Percentiles rank a stretch among this genome's conserved stretches.
Evolutionary conservation across 192 early-diverging fungal genomes (phyloP).

Genomic region (Diversispora epigaea): DNA sequence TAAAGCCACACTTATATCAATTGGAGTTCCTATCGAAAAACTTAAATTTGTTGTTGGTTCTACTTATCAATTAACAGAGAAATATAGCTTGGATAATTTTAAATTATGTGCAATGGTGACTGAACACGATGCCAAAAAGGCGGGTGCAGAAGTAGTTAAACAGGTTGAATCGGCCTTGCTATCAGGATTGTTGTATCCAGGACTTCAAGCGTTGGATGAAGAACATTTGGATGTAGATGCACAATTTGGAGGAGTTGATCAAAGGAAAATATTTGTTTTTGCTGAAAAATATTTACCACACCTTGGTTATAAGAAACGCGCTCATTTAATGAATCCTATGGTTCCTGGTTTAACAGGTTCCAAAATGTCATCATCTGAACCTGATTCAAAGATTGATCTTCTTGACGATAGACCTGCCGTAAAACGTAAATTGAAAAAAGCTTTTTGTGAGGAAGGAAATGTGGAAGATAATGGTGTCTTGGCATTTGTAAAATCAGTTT

Average conservation of each 20-base stretch:
- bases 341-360: slow-evolving; percentile 88
- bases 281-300: slow-evolving; percentile 93
- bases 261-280: slow-evolving; percentile 98
- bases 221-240: slow-evolving; percentile 93
- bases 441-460: slow-evolving; percentile 97
- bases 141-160: slow-evolving; percentile 98
- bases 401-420: slow-evolving; percentile 82
- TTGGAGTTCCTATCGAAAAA: slow-evolving; percentile 91
- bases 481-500: slow-evolving; percentile 84
- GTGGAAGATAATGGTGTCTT: slow-evolving; percentile 89
- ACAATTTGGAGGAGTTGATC: slow-evolving; percentile 97
- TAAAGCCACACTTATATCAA: slow-evolving; percentile 86
- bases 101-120: slow-evolving; percentile 80
- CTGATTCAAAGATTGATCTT: slow-evolving; percentile 97
- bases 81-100: slow-evolving; percentile 93
- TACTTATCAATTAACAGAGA: slow-evolving; percentile 79
- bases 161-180: slow-evolving; percentile 85
- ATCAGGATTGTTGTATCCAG: slow-evolving; percentile 95
- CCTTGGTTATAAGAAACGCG: slow-evolving; percentile 94
- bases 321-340: slow-evolving; percentile 99
- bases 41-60: slow-evolving; percentile 91
- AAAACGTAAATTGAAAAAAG: slow-evolving; percentile 84
- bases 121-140: slow-evolving; percentile 97
- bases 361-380: slow-evolving; percentile 97
- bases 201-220: slow-evolving; percentile 97